Percentiles rank a stretch among this genome's conserved stretches.
Conservation (phyloP, 139 green algal genomes). For the Coelastrella sp. region DNA sequence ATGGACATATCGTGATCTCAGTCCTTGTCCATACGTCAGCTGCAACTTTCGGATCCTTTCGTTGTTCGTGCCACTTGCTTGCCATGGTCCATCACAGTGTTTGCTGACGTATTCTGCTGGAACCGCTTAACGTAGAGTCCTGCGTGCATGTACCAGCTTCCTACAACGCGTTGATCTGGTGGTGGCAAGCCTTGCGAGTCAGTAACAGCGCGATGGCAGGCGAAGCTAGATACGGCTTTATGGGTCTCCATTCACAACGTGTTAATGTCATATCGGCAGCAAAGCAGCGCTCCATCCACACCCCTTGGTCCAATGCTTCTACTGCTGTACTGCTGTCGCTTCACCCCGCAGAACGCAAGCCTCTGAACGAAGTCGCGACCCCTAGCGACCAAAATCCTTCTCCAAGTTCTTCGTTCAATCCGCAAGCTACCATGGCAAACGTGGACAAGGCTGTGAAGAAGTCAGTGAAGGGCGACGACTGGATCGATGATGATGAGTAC, state of each 20-base stretch:
- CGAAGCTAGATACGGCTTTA: neutral
- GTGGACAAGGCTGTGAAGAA: conserved; percentile 47
- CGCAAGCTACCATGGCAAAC: neutral
- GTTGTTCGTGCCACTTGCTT: too few relatives aligned
- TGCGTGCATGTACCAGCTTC: too few relatives aligned
- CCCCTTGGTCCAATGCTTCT: neutral
- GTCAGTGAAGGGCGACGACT: conserved; percentile 29
- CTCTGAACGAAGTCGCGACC: neutral
- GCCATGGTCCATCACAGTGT: too few relatives aligned
- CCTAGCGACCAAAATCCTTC: neutral
- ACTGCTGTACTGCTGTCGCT: neutral
- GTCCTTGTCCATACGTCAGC: neutral
- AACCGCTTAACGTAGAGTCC: too few relatives aligned
- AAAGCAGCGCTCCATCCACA: too few relatives aligned
- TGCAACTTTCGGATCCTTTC: neutral
- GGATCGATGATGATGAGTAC: conserved; percentile 40
- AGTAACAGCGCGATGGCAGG: neutral
- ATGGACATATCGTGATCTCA: neutral
- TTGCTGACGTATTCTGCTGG: too few relatives aligned
- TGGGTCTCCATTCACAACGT: conserved; percentile 5
- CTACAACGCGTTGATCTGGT: neutral
- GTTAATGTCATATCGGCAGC: neutral
- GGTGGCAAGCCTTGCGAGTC: neutral
- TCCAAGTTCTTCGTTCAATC: neutral
- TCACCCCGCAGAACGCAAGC: neutral